Base-by-base conservation (phyloP, 495 filamentous ascomycete genomes). In the Podospora conica region DNA sequence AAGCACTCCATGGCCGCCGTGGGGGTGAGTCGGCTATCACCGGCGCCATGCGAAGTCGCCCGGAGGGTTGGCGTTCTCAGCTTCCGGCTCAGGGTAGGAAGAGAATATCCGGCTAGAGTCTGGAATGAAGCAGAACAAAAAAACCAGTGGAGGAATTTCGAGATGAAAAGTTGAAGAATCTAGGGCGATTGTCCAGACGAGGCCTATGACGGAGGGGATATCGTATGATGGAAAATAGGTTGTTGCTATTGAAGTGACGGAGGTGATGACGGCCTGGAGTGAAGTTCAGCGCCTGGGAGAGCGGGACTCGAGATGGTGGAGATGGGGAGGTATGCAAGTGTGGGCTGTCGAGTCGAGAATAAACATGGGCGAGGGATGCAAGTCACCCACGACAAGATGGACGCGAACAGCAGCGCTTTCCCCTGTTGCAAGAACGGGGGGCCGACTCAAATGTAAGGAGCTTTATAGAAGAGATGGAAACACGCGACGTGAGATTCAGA, bases 1-100 rank as follows among this genome's bases (percentile, higher is more conserved):
- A 53, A 18, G 68, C 65, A 7, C 56, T 29, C 74, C 69, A 70
- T 65, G 22, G 4, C 57, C 66, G 68, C 54, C 61, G 56, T 11
- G 63, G 54, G 12, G 60, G 60, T 10, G 63, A 12, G 15, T 25
- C 10, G 21, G 53, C 24, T 28, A 64, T 40, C 10, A 57, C 64
- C 63, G 62, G 58, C 8, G 33, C 66, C 69, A 70, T 70, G 12
- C 53, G n/a, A 23, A 18, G 20, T 21, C 22, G 10, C 12, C 5
- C 21, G n/a, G 64, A 55, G 33, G 40, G 23, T 10, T 31, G 15
- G 28, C 25, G 20, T 53, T 15, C 15, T 48, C 40, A 48, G 2
- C 6, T 2, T 48, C 15, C 40, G 40, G 15, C 6, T 18, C 40
- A 18, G 40, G n/a, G 40, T n/a, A 18, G 1, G 40, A 48, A n/a